Evolutionary conservation across 2,329 filamentous ascomycete genomes (phyloP).

Genomic region (Claviceps sp.): DNA sequence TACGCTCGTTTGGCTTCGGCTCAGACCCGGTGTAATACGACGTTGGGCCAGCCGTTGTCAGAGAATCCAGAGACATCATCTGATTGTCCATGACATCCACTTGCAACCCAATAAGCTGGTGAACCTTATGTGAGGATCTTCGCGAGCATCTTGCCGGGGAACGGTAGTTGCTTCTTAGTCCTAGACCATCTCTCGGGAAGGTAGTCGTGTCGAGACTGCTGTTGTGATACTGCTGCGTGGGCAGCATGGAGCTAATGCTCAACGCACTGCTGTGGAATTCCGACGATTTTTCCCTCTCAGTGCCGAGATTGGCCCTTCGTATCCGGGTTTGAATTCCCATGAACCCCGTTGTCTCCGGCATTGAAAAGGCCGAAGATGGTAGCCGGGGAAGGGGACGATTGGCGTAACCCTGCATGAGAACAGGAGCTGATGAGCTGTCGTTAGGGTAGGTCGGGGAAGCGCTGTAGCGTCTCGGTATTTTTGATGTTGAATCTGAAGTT

Average conservation of each 20-base stretch:
- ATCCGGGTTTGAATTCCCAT: background rate
- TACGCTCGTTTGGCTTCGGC: background rate
- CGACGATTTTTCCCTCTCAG: background rate
- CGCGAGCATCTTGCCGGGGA: constrained; percentile 2
- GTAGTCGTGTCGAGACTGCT: background rate
- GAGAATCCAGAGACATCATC: background rate
- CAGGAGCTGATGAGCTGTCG: constrained; percentile 4
- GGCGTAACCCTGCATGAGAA: constrained; percentile 8
- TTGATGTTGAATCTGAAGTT: background rate
- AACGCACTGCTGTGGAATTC: background rate
- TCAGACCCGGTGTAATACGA: constrained; percentile 2
- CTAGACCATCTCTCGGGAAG: background rate
- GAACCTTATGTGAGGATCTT: constrained; percentile 25
- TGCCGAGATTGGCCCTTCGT: background rate
- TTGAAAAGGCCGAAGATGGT: constrained; percentile 3
- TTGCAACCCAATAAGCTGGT: constrained; percentile 28
- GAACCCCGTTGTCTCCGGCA: background rate
- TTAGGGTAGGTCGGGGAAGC: constrained; percentile 1
- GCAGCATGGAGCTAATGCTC: background rate
- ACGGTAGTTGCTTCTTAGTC: background rate
- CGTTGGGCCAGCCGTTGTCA: constrained; percentile 3
- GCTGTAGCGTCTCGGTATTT: background rate
- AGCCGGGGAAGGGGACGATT: constrained; percentile 11
- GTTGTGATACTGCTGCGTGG: background rate
- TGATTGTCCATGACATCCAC: constrained; percentile 15